Base-by-base conservation (phyloP, 495 filamentous ascomycete species). In the Podospora conica region DNA sequence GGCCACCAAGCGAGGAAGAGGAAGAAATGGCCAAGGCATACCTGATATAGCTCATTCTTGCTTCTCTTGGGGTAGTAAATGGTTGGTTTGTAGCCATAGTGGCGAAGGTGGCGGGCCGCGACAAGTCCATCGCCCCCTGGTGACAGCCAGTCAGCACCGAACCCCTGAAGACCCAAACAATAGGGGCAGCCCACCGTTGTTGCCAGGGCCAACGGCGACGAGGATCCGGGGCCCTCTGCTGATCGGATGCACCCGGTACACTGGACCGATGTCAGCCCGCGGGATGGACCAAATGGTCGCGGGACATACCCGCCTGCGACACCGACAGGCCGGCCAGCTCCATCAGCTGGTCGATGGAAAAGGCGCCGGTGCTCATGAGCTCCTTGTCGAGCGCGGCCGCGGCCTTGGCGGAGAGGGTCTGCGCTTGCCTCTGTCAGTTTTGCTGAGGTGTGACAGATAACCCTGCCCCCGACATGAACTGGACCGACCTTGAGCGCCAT, bases 331-430 rank as follows among this genome's bases (percentile, higher is more conserved):
- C 95, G 29, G 95, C 95, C 3, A 98, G 80, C 74, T 98, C 95
- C 95, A 98, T 98, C 61, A 98, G 81, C 75, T 98, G 95, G 76
- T 98, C 95, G 53, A 98, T 83, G 3, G 92, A 96, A 80, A 93
- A 98, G 22, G 90, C 95, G 3, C 96, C 93, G 21, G 86, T 82
- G 75, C 87, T 90, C 95, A 98, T 98, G 54, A 98, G 87, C 70
- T 98, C 95, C 75, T 90, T 87, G 76, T 98, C 95, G 4, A 98
- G 86, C 33, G 90, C 89, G 0, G 90, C 88, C 3, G 95, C 94
- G 71, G 91, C 90, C 76, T 93, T 92, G 29, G 92, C 90, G 0
- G 88, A 90, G 64, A 97, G 84, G 31, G 92, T 94, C 93, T 96
- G 61, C n/a, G n/a, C n/a, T n/a, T n/a, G 28, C n/a, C 24, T 40